Evolutionary conservation across 1,284 basidiomycete species (phyloP).

Genomic region (Papiliotrema terrestris): DNA sequence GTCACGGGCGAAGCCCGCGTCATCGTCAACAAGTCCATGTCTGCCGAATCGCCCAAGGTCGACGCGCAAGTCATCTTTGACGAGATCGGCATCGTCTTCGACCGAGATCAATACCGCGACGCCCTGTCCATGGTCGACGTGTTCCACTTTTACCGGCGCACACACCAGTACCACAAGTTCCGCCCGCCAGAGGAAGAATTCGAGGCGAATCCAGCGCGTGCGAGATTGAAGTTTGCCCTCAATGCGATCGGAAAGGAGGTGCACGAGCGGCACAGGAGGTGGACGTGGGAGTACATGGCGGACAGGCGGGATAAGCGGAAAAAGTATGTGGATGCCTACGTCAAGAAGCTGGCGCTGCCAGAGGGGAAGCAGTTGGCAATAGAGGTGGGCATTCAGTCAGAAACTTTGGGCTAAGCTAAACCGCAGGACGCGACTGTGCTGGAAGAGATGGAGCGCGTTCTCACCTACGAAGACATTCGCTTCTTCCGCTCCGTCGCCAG

Average conservation of each 20-base stretch:
- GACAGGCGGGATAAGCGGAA: conserved; percentile 82
- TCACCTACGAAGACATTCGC: conserved; percentile 92
- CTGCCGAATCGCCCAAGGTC: conserved; percentile 72
- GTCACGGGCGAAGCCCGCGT: conserved; percentile 92
- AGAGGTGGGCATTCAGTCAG: conserved; percentile 46
- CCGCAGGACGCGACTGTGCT: conserved; percentile 62
- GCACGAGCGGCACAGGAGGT: conserved; percentile 75
- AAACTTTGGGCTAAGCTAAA: conserved; percentile 4
- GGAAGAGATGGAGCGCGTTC: conserved; percentile 70
- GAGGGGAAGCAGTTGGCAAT: conserved; percentile 51
- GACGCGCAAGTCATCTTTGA: conserved; percentile 89
- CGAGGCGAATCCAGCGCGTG: conserved; percentile 62
- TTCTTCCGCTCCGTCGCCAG: conserved; percentile 97
- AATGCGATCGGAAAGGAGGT: conserved; percentile 81
- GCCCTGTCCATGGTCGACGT: conserved; percentile 91
- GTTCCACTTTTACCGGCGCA: conserved; percentile 93
- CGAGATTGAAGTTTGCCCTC: conserved; percentile 76
- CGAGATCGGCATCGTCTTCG: conserved; percentile 88
- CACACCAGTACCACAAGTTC: conserved; percentile 82
- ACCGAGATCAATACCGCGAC: conserved; percentile 94
- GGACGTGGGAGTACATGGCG: conserved; percentile 90
- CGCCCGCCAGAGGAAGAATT: conserved; percentile 65
- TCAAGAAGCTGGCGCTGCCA: conserved; percentile 61
- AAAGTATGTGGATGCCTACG: conserved; percentile 73
- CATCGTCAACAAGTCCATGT: conserved; percentile 74